A percentile compares a stretch with the other conserved stretches of the same genome.
Evolutionary conservation across 225 moss, liverwort and hornwort genomes (phyloP).

Genomic region (Takakia lepidozioides): DNA sequence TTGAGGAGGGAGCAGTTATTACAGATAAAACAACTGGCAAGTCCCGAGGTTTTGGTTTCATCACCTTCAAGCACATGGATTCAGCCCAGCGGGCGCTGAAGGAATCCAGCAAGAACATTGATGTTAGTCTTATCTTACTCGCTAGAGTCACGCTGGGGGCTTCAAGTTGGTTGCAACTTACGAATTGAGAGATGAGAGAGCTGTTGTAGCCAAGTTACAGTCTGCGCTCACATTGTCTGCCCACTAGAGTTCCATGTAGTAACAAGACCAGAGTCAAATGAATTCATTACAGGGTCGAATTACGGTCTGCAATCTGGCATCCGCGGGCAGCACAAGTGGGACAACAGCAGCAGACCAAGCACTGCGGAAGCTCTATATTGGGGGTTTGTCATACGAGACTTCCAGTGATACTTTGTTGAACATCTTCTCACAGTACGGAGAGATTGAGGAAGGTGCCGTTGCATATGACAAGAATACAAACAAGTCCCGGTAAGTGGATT

Average conservation of each 20-base stretch:
- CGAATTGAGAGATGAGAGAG: no score
- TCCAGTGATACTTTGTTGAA: constrained; percentile 83
- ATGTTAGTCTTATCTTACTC: constrained; percentile 37
- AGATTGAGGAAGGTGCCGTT: constrained; percentile 96
- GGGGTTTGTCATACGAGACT: constrained; percentile 86
- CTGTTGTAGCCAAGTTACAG: no score
- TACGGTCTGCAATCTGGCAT: constrained; percentile 95
- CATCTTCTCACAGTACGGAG: constrained; percentile 92
- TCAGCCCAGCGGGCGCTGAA: constrained; percentile 95
- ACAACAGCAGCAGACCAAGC: constrained; percentile 72
- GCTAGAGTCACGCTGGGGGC: no score
- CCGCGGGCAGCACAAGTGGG: constrained; percentile 74
- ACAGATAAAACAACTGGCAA: constrained; percentile 94
- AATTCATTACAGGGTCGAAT: constrained; percentile 68
- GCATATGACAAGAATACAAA: constrained; percentile 97
- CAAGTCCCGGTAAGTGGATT: constrained; percentile 96
- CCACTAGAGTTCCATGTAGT: no score
- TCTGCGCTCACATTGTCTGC: no score
- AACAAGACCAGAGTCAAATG: no score
- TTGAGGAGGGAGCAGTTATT: constrained; percentile 96
- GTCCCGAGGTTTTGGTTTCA: constrained; percentile 93
- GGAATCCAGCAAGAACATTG: constrained; percentile 95
- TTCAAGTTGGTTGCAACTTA: no score
- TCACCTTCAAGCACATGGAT: constrained; percentile 99
- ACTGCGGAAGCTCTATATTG: constrained; percentile 89